A percentile compares a stretch with the other conserved stretches of the same genome.
Conservation (phyloP, 257 asterid genomes). For the Pogostemon cablin region DNA sequence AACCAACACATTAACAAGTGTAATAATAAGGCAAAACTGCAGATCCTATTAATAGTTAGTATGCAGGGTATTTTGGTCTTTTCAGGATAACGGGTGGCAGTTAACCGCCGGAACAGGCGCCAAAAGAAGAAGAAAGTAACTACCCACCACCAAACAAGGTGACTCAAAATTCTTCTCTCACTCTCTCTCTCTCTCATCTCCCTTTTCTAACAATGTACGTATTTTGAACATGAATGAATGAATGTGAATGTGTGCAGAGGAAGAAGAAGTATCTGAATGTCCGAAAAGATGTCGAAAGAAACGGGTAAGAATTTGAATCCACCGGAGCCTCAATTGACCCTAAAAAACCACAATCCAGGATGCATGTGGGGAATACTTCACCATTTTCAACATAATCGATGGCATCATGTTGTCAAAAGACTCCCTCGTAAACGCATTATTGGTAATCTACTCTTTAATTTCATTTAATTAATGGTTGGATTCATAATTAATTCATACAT, state of each 20-base stretch:
- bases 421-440: slow-evolving; percentile 49
- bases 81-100: slow-evolving; percentile 11
- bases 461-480: too few relatives aligned
- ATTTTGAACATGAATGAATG: too few relatives aligned
- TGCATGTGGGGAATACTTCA: slow-evolving; percentile 69
- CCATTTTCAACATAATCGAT: slow-evolving; percentile 52
- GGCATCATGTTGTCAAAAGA: slow-evolving; percentile 57
- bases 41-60: too few relatives aligned
- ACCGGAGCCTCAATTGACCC: slow-evolving; percentile 36
- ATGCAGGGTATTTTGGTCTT: too few relatives aligned
- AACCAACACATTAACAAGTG: too few relatives aligned
- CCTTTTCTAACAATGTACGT: too few relatives aligned
- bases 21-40: too few relatives aligned
- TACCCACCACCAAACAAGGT: slow-evolving; percentile 17
- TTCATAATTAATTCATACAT: slow-evolving; percentile 31
- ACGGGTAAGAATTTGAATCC: slow-evolving; percentile 52
- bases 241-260: not conserved
- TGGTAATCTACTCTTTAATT: not conserved
- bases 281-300: not conserved
- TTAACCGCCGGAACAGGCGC: slow-evolving; percentile 33
- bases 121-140: slow-evolving; percentile 27
- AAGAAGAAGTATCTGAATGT: too few relatives aligned
- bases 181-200: slow-evolving; percentile 2
- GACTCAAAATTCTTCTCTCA: not conserved
- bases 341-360: slow-evolving; percentile 50